Base-by-base conservation (phyloP, 345 rosid species). In the Citrus glauca region DNA sequence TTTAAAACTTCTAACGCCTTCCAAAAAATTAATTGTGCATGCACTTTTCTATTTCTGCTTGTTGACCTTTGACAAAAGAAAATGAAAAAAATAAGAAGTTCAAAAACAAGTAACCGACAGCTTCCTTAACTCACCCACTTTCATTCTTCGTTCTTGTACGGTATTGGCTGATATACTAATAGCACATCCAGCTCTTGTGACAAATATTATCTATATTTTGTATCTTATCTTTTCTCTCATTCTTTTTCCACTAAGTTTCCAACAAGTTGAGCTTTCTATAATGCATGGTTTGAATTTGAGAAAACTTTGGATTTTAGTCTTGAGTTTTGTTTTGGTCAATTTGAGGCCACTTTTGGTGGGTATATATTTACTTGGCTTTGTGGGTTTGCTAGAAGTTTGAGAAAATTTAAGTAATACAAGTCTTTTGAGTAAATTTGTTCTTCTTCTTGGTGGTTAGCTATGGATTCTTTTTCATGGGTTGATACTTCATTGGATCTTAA, bases 401-500 rank as follows among this genome's bases (percentile, higher is more conserved):
- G 9, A 22, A 33, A 50, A 4, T 53, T 4, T 13, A 13, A 45
- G 50, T 45, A 53, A 17, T 1, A 4, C 57, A 53, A 38, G 14
- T 16, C 5, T 37, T 35, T n/a, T 40, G 55, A 24, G 57, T 33
- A 4, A 53, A 53, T 53, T 53, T 1, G 7, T 72, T 30, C 16
- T n/a, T 9, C 45, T 37, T 65, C n/a, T 61, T 45, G 50, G 11
- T 35, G 32, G 27, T 37, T 27, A 3, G 78, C 62, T 68, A 91
- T 91, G 96, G 91, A 85, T 75, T 82, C 76, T 38, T 81, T 91
- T 73, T 81, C 91, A 2, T 84, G 79, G 77, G 79, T 85, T 9
- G 84, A 88, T 69, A 89, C 94, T 78, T 88, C 91, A 2, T 66
- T 92, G 76, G 90, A 90, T 87, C 97, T 92, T 65, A 85, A 84